A percentile compares a stretch with the other conserved stretches of the same genome.
Conservation (phyloP, 108 stramenopile species). For the Chaetoceros tenuissimus region DNA sequence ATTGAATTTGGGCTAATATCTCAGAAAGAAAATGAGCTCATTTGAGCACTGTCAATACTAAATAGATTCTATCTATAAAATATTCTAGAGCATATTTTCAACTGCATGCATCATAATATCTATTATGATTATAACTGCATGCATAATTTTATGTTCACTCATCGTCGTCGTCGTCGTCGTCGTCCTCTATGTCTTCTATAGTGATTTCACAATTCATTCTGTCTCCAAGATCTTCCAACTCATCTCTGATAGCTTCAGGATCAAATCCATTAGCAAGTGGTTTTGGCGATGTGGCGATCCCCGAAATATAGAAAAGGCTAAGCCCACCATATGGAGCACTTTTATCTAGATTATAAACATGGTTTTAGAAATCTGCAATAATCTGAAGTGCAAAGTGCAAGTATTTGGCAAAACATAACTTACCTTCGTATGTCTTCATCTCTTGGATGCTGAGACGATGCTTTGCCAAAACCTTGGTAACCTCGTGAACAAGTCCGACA, state of each 20-base stretch:
- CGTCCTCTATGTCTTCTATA: constrained; percentile 29
- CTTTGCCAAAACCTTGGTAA: constrained; percentile 48
- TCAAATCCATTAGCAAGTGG: constrained; percentile 57
- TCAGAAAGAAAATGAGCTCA: background rate
- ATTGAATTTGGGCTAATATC: background rate
- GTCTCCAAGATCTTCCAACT: constrained; percentile 48
- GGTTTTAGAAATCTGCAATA: too few species aligned
- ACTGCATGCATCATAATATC: too few species aligned
- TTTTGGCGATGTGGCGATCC: constrained; percentile 36
- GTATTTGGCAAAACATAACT: too few species aligned
- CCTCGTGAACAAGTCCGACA: constrained; percentile 66
- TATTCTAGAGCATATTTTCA: too few species aligned
- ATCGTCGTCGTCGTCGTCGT: background rate
- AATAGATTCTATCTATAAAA: too few species aligned
- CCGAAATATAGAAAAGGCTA: constrained; percentile 35
- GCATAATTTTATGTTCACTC: too few species aligned
- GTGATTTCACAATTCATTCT: constrained; percentile 63
- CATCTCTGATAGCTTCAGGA: constrained; percentile 30
- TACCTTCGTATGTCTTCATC: constrained; percentile 64
- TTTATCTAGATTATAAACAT: too few species aligned
- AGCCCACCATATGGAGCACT: constrained; percentile 41
- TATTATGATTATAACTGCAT: too few species aligned
- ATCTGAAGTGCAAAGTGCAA: too few species aligned
- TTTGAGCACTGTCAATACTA: too few species aligned
- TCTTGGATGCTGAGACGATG: constrained; percentile 45